A percentile compares a stretch with the other conserved stretches of the same genome.
Conservation (phyloP, 2,329 filamentous ascomycete species). For the Curvularia sp. region DNA sequence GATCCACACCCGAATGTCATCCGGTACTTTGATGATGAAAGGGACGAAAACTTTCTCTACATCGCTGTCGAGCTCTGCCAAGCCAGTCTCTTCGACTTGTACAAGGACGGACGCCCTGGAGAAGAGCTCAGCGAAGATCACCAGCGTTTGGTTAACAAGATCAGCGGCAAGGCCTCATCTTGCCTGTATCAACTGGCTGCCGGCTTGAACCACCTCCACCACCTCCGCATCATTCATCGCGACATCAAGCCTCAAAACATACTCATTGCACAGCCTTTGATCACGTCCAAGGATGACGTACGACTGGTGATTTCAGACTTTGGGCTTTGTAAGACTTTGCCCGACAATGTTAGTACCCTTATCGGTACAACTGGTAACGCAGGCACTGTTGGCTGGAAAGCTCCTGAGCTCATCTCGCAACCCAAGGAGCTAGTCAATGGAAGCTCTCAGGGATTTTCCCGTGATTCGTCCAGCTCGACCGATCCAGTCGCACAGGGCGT, state of each 20-base stretch:
- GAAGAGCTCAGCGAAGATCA: slow-evolving; percentile 65
- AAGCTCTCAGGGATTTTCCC: slow-evolving; percentile 54
- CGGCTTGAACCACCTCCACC: slow-evolving; percentile 87
- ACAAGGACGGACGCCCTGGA: slow-evolving; percentile 67
- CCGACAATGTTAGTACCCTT: slow-evolving; percentile 92
- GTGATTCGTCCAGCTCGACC: slow-evolving; percentile 51
- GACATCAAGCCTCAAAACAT: slow-evolving; percentile 99
- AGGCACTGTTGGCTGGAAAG: slow-evolving; percentile 95
- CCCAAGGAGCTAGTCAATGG: slow-evolving; percentile 54
- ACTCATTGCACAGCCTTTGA: slow-evolving; percentile 74
- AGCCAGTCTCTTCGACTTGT: slow-evolving; percentile 88
- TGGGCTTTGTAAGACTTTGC: slow-evolving; percentile 95
- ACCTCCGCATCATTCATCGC: slow-evolving; percentile 91
- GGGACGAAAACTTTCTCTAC: slow-evolving; percentile 88
- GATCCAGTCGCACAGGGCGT: slow-evolving; percentile 71
- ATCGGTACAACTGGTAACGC: slow-evolving; percentile 93
- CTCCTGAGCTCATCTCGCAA: slow-evolving; percentile 83
- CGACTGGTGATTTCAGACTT: slow-evolving; percentile 98
- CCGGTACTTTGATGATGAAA: slow-evolving; percentile 91
- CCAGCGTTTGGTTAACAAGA: slow-evolving; percentile 72
- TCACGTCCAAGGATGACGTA: slow-evolving; percentile 72
- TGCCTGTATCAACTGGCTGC: slow-evolving; percentile 89
- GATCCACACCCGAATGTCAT: slow-evolving; percentile 97
- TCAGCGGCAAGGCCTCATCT: slow-evolving; percentile 76
- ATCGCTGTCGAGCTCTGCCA: slow-evolving; percentile 95